Percentiles rank a stretch among this genome's conserved stretches.
Conservation (phyloP, 108 stramenopile species). For the Epithemia pelagica region DNA sequence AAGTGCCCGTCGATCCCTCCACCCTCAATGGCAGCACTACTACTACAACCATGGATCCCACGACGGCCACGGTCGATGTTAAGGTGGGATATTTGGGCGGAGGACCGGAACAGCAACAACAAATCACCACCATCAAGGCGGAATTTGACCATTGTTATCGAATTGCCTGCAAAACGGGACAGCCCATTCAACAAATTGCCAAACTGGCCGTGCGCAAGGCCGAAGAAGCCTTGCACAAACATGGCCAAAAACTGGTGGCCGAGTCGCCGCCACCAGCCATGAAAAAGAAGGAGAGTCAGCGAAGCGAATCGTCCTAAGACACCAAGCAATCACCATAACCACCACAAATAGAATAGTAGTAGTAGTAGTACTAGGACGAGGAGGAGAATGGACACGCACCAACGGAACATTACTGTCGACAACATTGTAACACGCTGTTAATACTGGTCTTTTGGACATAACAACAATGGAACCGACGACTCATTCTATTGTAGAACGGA, state of each 20-base stretch:
- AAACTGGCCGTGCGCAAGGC: constrained; percentile 29
- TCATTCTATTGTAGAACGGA: too few relatives aligned
- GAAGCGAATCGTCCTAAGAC: too few relatives aligned
- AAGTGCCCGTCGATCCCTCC: constrained; percentile 41
- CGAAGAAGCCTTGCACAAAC: background rate
- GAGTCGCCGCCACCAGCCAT: background rate
- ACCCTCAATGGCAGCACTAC: constrained; percentile 8
- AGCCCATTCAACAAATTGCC: constrained; percentile 56
- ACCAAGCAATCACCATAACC: too few relatives aligned
- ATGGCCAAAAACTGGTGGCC: background rate
- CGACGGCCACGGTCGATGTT: constrained; percentile 53
- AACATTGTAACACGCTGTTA: too few relatives aligned
- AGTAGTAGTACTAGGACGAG: too few relatives aligned
- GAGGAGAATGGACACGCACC: too few relatives aligned
- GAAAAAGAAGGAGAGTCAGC: too few relatives aligned
- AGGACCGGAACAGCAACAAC: too few relatives aligned
- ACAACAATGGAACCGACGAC: too few relatives aligned
- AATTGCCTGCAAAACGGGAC: constrained; percentile 46
- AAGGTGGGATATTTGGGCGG: constrained; percentile 66
- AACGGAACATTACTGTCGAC: too few relatives aligned
- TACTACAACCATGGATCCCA: background rate
- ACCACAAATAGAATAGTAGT: too few relatives aligned
- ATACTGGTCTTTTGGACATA: too few relatives aligned
- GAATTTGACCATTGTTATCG: constrained; percentile 88
- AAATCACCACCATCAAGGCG: constrained; percentile 69